Evolutionary conservation across 2,329 filamentous ascomycete genomes (phyloP), one percentile per base, ranked within the genome.

Genomic region (Epichloe sibirici): DNA sequence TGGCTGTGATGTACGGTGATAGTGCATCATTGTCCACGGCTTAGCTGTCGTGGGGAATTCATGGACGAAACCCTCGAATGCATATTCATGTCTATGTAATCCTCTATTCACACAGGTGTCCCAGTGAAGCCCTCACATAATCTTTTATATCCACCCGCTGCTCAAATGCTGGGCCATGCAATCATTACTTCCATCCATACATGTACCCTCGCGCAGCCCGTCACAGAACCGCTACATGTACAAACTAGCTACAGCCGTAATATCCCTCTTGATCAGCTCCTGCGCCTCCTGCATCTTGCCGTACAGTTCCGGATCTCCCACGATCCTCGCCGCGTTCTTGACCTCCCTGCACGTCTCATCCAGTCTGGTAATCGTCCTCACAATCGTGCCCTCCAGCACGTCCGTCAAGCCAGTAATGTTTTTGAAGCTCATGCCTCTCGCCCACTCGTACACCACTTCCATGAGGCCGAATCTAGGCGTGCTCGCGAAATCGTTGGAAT

Each of bases 381-480:
- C 93, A 70, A 98, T 97, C 0, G 93, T 97, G 1, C 93, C 93
- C 69, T 98, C 93, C 62, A 97, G 82, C 53, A 98, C 90, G 66
- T 97, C 91, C 7, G 93, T 98, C 64, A 98, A 72, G 59, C 91
- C 87, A 0, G 91, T 97, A 59, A 98, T 98, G 58, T 93, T 91
- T 70, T 94, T 95, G 76, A 98, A 98, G 50, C 88, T 91, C 89
- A 97, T 97, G 28, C 93, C 93, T 48, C 89, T 77, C 9, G 93
- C 93, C 93, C 93, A 98, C 69, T 98, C 93, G 66, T 97, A 96
- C 37, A 98, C 94, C 0, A 98, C 93, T 69, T 98, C 93, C 66
- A 95, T 90, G 52, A 98, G 78, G 1, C 91, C 93, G 65, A 98
- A 98, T 9, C 91, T 80, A 2, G 90, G 89, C 51, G 85, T 79